Conservation (phyloP, 305 asterid species). For the Andrographis paniculata region DNA sequence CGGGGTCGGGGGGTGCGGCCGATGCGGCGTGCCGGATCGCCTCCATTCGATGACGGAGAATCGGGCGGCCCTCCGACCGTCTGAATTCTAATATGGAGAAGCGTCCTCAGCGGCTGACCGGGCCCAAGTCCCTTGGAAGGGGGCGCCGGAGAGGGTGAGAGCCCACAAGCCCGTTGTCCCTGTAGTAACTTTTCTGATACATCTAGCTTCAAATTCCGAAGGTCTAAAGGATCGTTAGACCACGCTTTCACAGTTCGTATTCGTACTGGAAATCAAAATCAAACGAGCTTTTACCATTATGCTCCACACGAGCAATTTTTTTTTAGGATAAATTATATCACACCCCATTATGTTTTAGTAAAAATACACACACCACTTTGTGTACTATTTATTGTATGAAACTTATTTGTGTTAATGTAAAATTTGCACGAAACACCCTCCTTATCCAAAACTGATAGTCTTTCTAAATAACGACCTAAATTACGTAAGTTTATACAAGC, state of each 20-base stretch:
- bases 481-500: too few species aligned
- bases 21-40: too few species aligned
- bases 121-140: conserved; percentile 9
- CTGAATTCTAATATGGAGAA: conserved; percentile 1
- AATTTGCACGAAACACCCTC: too few species aligned
- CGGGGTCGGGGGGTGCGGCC: too few species aligned
- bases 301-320: conserved; percentile 5
- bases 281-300: conserved; percentile 4
- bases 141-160: conserved; percentile 6
- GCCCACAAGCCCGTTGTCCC: conserved; percentile 5
- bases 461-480: too few species aligned
- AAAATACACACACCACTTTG: too few species aligned
- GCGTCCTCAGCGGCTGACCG: conserved; percentile 7
- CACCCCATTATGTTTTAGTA: too few species aligned
- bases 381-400: too few species aligned
- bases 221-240: conserved; percentile 13
- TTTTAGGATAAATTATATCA: too few species aligned
- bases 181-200: conserved; percentile 9
- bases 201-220: conserved; percentile 8
- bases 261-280: conserved; percentile 8
- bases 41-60: too few species aligned
- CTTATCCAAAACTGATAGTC: too few species aligned
- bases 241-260: conserved; percentile 9
- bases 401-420: too few species aligned
- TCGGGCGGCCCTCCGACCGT: neutral